phyloP scores from a whole-genome alignment of 176 grass and related monocot genomes.

The Olyra latifolia region DNA sequence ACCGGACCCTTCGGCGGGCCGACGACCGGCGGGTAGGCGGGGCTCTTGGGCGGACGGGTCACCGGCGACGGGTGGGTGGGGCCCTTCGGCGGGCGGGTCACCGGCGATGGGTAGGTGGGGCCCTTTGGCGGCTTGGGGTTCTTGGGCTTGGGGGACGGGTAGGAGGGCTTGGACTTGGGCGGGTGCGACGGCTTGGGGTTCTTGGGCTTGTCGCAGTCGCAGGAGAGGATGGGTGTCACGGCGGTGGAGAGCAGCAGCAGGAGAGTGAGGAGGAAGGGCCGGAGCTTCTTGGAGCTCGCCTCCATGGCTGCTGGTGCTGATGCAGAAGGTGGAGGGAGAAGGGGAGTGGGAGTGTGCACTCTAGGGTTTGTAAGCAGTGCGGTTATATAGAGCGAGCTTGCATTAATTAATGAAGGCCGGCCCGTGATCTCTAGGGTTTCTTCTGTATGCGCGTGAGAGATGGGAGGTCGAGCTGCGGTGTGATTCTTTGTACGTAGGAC shows the following conservation, averaged over 20 bases:
- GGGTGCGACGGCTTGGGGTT: conserved; percentile 39
- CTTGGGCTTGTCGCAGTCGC: conserved; percentile 55
- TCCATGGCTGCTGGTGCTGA: conserved; percentile 44
- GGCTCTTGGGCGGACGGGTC: neutral
- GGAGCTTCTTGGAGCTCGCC: conserved; percentile 39
- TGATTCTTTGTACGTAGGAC: too few relatives aligned
- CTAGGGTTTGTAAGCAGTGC: conserved; percentile 32
- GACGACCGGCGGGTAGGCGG: conserved; percentile 28
- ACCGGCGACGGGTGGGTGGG: conserved; percentile 22
- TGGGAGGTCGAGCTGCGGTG: too few relatives aligned
- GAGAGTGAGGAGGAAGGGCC: conserved; percentile 53
- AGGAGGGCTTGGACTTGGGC: conserved; percentile 50
- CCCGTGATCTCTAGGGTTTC: conserved; percentile 22
- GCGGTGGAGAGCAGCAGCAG: conserved; percentile 68
- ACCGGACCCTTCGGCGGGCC: conserved; percentile 28
- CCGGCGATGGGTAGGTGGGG: neutral
- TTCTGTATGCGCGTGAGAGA: neutral
- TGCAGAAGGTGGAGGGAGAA: neutral
- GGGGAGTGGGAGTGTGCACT: neutral
- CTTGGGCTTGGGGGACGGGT: conserved; percentile 31
- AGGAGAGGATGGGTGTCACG: conserved; percentile 46
- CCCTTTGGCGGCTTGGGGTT: conserved; percentile 30
- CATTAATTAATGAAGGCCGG: neutral
- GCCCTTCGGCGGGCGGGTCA: conserved; percentile 8
- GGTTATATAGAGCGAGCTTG: conserved; percentile 39